These are phyloP conservation scores for Trichoderma reesei DNA, from an alignment of 495 filamentous ascomycete species.

Conservation along the genomic window DNA sequence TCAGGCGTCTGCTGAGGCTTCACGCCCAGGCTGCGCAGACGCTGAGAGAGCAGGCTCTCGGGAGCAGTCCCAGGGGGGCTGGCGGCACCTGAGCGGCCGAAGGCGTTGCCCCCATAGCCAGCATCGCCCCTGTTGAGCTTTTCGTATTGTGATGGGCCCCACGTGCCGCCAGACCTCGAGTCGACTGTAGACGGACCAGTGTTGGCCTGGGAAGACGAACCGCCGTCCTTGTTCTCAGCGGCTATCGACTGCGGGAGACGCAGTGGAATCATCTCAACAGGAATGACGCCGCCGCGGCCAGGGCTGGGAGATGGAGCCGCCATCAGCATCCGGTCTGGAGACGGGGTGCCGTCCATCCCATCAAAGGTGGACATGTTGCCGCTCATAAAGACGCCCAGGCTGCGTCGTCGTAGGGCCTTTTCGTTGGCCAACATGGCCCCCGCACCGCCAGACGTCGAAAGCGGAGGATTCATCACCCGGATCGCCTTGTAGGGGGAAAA, in stretches of 20 bases:
- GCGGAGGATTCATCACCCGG: conserved; percentile 34
- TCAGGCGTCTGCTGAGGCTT: neutral
- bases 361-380: conserved; percentile 24
- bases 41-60: conserved; percentile 36
- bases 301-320: conserved; percentile 15
- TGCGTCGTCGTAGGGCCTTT: conserved; percentile 46
- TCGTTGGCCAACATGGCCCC: conserved; percentile 40
- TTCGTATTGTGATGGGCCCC: conserved; percentile 38
- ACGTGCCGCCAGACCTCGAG: conserved; percentile 6
- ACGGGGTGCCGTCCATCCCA: conserved; percentile 24
- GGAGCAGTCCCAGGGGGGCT: neutral
- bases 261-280: conserved; percentile 31
- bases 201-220: conserved; percentile 17
- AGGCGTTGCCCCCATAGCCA: conserved; percentile 57
- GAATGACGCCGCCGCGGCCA: conserved; percentile 13
- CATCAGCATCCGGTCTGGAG: neutral
- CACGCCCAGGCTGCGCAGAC: conserved; percentile 33
- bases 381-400: conserved; percentile 41
- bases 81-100: conserved; percentile 14
- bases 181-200: conserved; percentile 17
- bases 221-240: conserved; percentile 14
- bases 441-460: conserved; percentile 19
- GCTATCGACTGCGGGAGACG: conserved; percentile 16
- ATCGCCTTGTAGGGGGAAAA: conserved; percentile 77
- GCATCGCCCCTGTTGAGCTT: conserved; percentile 59